Base-by-base conservation (phyloP, 306 rosid species). In the Luffa acutangula region DNA sequence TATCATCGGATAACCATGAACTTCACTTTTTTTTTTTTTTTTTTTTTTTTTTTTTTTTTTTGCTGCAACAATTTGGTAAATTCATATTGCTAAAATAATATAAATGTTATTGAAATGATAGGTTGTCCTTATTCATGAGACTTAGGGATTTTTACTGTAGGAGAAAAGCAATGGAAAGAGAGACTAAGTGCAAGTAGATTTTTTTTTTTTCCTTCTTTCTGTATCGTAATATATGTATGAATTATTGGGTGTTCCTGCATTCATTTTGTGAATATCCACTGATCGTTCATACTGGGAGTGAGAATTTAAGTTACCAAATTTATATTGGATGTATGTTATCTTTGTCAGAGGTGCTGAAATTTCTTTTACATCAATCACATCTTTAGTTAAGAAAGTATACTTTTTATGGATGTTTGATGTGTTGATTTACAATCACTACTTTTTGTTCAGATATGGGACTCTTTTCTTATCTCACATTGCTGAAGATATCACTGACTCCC, bases 401-500 rank as follows among this genome's bases (percentile, higher is more conserved):
- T n/a, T 66, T 31, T 17, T 37, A 34, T 64, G 57, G 58, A 53
- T 79, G 75, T 57, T 12, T 78, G 18, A 75, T 75, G 14, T 76
- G 59, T 31, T 91, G 85, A 84, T 80, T 25, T 64, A 36, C 57
- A 25, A 36, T 46, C 57, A 4, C 83, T 67, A 20, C 60, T 80
- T 56, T 78, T 58, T 60, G 57, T 76, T 45, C 91, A 96, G 99
- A 41, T 96, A 96, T 71, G 99, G 93, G 80, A 79, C 83, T 65
- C 96, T 93, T 73, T 96, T 96, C 92, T 86, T 96, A 88, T 57
- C 92, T 77, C 99, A 96, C 86, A 87, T 96, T 74, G 85, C 93
- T 75, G 98, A 96, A 90, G 93, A 84, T 56, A 82, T 89, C 51
- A 91, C 91, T 0, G 99, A 93, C 75, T 88, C 97, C 58, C 82